Evolutionary conservation across 148 eudicot species (phyloP).

Genomic region (Camellia lanceoleosa): DNA sequence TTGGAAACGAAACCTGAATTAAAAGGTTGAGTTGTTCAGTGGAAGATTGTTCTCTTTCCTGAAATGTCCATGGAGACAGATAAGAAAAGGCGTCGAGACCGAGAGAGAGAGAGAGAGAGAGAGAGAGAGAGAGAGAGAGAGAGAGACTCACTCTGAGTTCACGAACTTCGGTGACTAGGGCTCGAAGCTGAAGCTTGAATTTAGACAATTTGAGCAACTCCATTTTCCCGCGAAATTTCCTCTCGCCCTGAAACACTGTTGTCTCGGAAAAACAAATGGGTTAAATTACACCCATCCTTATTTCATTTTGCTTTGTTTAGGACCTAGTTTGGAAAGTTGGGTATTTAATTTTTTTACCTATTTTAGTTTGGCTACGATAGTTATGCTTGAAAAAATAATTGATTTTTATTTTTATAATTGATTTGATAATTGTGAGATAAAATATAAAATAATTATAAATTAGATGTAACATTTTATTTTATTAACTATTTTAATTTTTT

Average conservation of each 20-base stretch:
- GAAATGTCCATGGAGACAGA: slow-evolving; percentile 9
- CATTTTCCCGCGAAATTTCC: slow-evolving; percentile 41
- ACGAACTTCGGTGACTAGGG: slow-evolving; percentile 46
- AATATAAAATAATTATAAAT: too few species aligned
- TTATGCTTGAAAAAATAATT: too few species aligned
- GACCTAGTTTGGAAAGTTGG: too few species aligned
- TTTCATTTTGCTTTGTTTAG: too few species aligned
- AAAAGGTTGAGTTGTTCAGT: slow-evolving; percentile 35
- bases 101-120: slow-evolving; percentile 13
- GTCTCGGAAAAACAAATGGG: too few species aligned
- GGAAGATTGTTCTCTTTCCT: slow-evolving; percentile 47
- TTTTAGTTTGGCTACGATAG: too few species aligned
- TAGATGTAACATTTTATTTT: too few species aligned
- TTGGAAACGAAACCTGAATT: slow-evolving; percentile 34
- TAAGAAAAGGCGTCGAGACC: background rate
- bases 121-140: slow-evolving; percentile 14
- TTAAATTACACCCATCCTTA: too few species aligned
- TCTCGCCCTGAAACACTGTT: background rate
- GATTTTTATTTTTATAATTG: too few species aligned
- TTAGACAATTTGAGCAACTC: slow-evolving; percentile 49
- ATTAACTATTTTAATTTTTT: too few species aligned
- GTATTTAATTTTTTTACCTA: too few species aligned
- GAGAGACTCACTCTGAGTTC: slow-evolving; percentile 42
- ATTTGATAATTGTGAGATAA: too few species aligned
- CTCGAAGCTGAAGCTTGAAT: slow-evolving; percentile 49